These are phyloP conservation scores for Scytalidium sp. DNA, from an alignment of 2,329 filamentous ascomycete genomes.

Conservation along the genomic window DNA sequence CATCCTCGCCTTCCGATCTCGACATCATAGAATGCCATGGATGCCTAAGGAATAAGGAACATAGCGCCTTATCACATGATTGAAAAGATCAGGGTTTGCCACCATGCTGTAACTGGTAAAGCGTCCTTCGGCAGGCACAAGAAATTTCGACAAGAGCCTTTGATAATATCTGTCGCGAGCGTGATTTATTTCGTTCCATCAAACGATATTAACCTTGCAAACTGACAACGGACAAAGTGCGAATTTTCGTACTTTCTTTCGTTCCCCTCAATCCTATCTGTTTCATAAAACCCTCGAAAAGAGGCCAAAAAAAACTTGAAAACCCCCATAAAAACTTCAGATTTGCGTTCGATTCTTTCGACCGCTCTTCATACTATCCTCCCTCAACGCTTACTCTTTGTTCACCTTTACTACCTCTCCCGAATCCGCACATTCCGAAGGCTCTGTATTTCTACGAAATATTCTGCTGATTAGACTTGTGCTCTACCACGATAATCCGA, in stretches of 20 bases:
- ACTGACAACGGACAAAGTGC: constrained; percentile 28
- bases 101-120: neutral
- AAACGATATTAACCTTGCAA: constrained; percentile 8
- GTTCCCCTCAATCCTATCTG: constrained; percentile 30
- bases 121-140: neutral
- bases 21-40: neutral
- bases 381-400: neutral
- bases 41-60: neutral
- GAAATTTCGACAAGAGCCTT: constrained; percentile 12
- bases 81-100: neutral
- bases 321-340: constrained; percentile 26
- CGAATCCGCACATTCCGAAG: constrained; percentile 5
- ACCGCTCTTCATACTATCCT: constrained; percentile 12
- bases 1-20: neutral
- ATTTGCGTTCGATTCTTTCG: constrained; percentile 23
- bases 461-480: neutral
- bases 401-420: neutral
- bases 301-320: constrained; percentile 36
- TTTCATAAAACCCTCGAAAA: constrained; percentile 28
- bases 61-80: neutral
- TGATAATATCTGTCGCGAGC: constrained; percentile 11
- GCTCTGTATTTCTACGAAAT: neutral
- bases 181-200: constrained; percentile 7
- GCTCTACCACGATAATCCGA: neutral
- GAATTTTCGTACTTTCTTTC: constrained; percentile 30